These are phyloP conservation scores for Fraxinus anomala DNA, from an alignment of 257 asterid genomes.

Conservation along the genomic window DNA sequence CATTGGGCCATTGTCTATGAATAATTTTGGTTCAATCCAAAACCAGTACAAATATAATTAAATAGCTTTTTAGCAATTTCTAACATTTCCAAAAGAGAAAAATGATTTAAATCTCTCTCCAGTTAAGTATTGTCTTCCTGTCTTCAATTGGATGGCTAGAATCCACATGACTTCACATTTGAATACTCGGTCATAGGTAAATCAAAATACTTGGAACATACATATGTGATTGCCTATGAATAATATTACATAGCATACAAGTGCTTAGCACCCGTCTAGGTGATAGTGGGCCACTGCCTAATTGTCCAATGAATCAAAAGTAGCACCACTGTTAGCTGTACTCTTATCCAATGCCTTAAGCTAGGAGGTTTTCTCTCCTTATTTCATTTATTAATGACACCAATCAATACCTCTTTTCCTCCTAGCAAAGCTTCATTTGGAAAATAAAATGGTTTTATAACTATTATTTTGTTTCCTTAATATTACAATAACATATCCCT, in stretches of 20 bases:
- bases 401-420: neutral
- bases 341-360: neutral
- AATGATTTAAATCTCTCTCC: too few species aligned
- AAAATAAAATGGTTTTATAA: slow-evolving; percentile 18
- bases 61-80: too few species aligned
- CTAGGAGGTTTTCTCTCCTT: neutral
- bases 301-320: too few species aligned
- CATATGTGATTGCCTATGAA: neutral
- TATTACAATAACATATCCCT: neutral
- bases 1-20: too few species aligned
- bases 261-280: too few species aligned
- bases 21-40: too few species aligned
- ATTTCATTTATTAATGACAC: neutral
- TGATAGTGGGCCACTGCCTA: too few species aligned
- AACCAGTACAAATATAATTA: too few species aligned
- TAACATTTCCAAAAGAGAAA: too few species aligned
- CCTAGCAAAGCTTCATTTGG: neutral
- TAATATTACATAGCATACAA: too few species aligned
- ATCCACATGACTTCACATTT: neutral
- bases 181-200: neutral
- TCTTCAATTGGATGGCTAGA: neutral
- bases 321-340: too few species aligned
- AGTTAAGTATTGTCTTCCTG: too few species aligned
- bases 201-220: neutral
- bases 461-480: neutral